phyloP scores from a whole-genome alignment of 805 yeast genomes.

The Myxozyma udenii region DNA sequence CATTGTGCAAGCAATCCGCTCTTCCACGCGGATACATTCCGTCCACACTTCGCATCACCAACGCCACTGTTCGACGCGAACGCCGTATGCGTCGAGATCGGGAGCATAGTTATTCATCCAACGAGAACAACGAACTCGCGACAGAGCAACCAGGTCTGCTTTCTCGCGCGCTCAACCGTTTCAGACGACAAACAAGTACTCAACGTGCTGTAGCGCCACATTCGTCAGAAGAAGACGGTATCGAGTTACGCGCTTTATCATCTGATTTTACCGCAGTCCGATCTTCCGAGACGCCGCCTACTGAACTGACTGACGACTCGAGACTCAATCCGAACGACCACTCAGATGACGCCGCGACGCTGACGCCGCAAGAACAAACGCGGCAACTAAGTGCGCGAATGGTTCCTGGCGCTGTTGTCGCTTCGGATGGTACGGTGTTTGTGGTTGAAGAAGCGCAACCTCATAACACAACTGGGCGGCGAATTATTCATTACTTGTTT shows the following conservation, averaged over 20 bases:
- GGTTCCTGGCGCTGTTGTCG: conserved; percentile 13
- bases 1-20: conserved; percentile 52
- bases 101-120: neutral
- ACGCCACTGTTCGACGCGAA: conserved; percentile 29
- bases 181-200: neutral
- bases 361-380: neutral
- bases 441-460: conserved; percentile 9
- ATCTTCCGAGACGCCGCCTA: neutral
- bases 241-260: neutral
- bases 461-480: neutral
- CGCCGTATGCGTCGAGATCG: conserved; percentile 17
- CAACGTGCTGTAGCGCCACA: too few relatives aligned
- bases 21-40: conserved; percentile 28
- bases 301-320: neutral
- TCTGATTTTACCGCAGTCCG: neutral
- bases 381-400: neutral
- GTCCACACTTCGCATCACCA: conserved; percentile 22
- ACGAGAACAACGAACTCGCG: neutral
- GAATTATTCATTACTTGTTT: conserved; percentile 1
- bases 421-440: conserved; percentile 18
- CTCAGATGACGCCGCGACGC: neutral
- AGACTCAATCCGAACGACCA: neutral
- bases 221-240: neutral
- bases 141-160: too few relatives aligned
- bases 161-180: neutral